Percentiles rank a stretch among this genome's conserved stretches.
Evolutionary conservation across 306 rosid species (phyloP).

Genomic region (Cajanus cajan): DNA sequence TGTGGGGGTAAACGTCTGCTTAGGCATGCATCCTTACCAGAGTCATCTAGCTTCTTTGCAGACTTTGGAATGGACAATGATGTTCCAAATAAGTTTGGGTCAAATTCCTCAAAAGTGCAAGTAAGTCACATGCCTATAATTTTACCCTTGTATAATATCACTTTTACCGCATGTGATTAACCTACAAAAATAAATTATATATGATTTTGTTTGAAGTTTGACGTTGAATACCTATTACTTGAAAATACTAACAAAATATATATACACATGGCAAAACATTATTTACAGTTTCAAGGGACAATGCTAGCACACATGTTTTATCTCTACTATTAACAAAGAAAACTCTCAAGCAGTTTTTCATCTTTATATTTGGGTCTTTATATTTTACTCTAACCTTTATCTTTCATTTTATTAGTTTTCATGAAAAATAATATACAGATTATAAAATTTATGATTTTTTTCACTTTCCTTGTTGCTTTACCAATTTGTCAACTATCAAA

Average conservation of each 20-base stretch:
- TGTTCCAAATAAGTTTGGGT: conserved; percentile 55
- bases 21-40: not conserved
- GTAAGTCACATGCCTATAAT: conserved; percentile 41
- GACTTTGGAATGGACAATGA: conserved; percentile 33
- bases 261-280: not conserved
- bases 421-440: not conserved
- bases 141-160: not conserved
- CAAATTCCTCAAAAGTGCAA: conserved; percentile 63
- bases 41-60: not conserved
- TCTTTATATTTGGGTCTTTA: not conserved
- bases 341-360: not conserved
- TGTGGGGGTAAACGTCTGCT: not conserved
- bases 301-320: not conserved
- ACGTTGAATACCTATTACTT: no score
- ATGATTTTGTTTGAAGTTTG: not conserved
- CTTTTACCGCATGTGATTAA: not conserved
- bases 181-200: not conserved
- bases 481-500: not conserved
- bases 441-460: not conserved
- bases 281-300: not conserved
- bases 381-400: no score
- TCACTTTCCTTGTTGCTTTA: not conserved
- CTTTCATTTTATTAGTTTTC: not conserved
- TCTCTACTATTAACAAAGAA: not conserved
- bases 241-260: not conserved